Conservation (phyloP, 2,329 filamentous ascomycete species). For the Cercospora berteroae region DNA sequence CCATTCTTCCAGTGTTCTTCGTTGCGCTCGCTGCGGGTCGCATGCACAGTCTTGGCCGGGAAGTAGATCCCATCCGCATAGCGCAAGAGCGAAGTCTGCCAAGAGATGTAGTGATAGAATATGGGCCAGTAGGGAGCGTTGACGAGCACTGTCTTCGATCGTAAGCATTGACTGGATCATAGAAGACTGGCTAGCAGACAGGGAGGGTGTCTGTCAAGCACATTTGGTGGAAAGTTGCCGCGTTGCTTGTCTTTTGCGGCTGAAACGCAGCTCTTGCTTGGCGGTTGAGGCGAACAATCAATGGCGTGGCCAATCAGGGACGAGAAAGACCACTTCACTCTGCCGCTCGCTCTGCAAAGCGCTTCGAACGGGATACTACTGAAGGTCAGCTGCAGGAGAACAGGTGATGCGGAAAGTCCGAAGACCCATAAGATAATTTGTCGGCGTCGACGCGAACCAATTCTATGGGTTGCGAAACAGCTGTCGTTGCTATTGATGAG, state of each 20-base stretch:
- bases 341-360: not conserved
- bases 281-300: slow-evolving; percentile 3
- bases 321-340: not conserved
- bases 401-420: not conserved
- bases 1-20: slow-evolving; percentile 12
- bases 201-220: not conserved
- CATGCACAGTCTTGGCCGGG: slow-evolving; percentile 8
- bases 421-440: not conserved
- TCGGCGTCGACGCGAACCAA: not conserved
- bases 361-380: not conserved
- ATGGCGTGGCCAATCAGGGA: not conserved
- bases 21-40: slow-evolving; percentile 1
- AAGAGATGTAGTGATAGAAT: not conserved
- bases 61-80: slow-evolving; percentile 14
- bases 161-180: slow-evolving; percentile 1
- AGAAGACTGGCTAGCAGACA: slow-evolving; percentile 6
- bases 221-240: slow-evolving; percentile 6
- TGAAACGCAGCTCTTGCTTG: slow-evolving; percentile 4
- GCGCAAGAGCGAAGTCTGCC: slow-evolving; percentile 13
- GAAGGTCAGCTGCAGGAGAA: not conserved
- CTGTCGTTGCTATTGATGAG: not conserved
- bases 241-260: slow-evolving; percentile 4
- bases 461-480: not conserved
- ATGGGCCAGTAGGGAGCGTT: not conserved
- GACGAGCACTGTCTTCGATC: not conserved